Base-by-base conservation (phyloP, 2,329 filamentous ascomycete genomes). In the Ophiocordyceps australis region DNA sequence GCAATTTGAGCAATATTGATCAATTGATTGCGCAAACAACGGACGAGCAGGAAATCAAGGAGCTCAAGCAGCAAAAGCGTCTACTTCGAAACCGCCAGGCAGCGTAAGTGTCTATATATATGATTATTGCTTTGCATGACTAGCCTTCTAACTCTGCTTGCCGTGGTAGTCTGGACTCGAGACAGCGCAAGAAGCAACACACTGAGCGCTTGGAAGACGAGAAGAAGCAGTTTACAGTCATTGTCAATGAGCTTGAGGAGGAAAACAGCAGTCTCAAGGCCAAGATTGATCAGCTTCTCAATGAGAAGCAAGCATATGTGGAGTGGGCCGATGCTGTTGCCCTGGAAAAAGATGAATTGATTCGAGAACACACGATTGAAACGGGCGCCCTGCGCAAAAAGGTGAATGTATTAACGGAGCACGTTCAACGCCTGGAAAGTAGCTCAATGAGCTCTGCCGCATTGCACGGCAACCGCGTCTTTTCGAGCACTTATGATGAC, bases 21-120 rank as follows among this genome's bases (percentile, higher is more conserved):
- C 67, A 81, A 33, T 65, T 95, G 44, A 95, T 98, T 51, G 65
- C 75, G 27, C 74, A 81, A 52, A 86, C 82, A 19, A 82, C 71
- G 29, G 77, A 91, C 49, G 86, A 95, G 43, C 74, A 89, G 37
- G 77, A 92, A 58, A 79, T 93, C 59, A 95, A 93, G 64, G 85
- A 95, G 57, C 65, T 98, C 43, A 98, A 98, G 68, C 83, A 93
- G 50, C 89, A 94, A 54, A 95, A 95, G 64, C 75, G 89, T 32
- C 62, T 98, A 33, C 62, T 98, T 35, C 71, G 89, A 44, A 98
- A 98, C 56, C 74, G 89, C 43, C 86, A 95, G 59, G 89, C 89
- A 54, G 89, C 89, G 82, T 93, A 73, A 61, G 78, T 39, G 28
- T 6, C 25, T n/a, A n/a, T 28, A 21, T 30, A 12, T 25, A 27